Percentiles rank a stretch among this genome's conserved stretches.
phyloP scores from a whole-genome alignment of 163 green algal genomes.

The Coccomyxa subellipsoidea region DNA sequence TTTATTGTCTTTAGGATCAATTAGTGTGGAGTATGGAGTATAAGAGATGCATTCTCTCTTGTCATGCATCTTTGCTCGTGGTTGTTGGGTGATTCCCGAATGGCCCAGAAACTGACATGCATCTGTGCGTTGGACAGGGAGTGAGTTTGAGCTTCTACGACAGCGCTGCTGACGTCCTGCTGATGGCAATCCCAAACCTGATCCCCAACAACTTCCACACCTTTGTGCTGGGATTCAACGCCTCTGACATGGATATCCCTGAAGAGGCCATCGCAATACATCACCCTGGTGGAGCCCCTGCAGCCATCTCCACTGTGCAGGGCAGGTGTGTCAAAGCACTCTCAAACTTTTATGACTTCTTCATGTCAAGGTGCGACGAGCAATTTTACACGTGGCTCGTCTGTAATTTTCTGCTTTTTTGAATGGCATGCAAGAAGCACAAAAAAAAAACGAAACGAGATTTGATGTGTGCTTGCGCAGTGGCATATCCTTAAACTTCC shows the following conservation, averaged over 20 bases:
- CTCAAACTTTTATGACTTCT: neutral
- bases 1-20: neutral
- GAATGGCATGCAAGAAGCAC: too few species aligned
- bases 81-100: neutral
- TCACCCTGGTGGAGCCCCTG: neutral
- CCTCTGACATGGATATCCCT: neutral
- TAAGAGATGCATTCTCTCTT: neutral
- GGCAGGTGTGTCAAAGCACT: neutral
- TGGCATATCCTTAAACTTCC: neutral
- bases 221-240: neutral
- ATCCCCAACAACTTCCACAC: neutral
- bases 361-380: neutral
- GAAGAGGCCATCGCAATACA: neutral
- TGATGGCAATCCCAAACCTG: neutral
- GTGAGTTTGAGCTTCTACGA: neutral
- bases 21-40: neutral
- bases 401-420: too few species aligned
- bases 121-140: neutral
- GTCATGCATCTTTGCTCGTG: neutral
- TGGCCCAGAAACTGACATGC: too few species aligned
- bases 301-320: neutral
- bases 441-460: too few species aligned
- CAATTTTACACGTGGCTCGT: too few species aligned
- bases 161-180: neutral
- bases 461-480: neutral